These are phyloP conservation scores for Rhizopogon rudus DNA, from an alignment of 768 basidiomycete genomes.

Conservation along the genomic window DNA sequence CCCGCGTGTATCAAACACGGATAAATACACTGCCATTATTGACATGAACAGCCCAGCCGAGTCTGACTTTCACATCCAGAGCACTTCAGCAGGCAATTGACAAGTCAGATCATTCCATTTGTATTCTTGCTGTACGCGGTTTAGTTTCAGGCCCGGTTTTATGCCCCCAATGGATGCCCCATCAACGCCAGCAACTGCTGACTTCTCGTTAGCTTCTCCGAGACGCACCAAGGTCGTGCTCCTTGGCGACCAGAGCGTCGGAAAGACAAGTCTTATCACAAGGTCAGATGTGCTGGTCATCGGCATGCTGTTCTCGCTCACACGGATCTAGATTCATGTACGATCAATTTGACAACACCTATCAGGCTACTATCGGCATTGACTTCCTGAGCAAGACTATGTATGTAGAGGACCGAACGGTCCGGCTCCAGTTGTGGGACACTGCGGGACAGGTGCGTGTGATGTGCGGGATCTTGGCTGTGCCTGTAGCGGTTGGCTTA, in stretches of 20 bases:
- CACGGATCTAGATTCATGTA: constrained; percentile 79
- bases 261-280: constrained; percentile 98
- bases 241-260: constrained; percentile 95
- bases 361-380: constrained; percentile 96
- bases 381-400: constrained; percentile 99
- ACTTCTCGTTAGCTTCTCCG: constrained; percentile 84
- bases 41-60: background rate
- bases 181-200: constrained; percentile 67
- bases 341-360: constrained; percentile 99
- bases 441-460: constrained; percentile 84
- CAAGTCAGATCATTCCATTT: background rate
- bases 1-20: constrained; percentile 16
- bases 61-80: constrained; percentile 1
- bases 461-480: background rate
- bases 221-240: constrained; percentile 97
- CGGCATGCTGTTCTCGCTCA: background rate
- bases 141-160: background rate
- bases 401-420: constrained; percentile 98
- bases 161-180: constrained; percentile 39
- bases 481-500: background rate
- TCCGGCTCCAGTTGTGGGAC: constrained; percentile 97
- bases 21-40: constrained; percentile 11
- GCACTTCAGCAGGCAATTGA: background rate
- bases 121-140: background rate
- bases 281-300: constrained; percentile 46